These are phyloP conservation scores for Arthrocladium fulminans DNA, from an alignment of 2,329 filamentous ascomycete genomes.

Conservation along the genomic window DNA sequence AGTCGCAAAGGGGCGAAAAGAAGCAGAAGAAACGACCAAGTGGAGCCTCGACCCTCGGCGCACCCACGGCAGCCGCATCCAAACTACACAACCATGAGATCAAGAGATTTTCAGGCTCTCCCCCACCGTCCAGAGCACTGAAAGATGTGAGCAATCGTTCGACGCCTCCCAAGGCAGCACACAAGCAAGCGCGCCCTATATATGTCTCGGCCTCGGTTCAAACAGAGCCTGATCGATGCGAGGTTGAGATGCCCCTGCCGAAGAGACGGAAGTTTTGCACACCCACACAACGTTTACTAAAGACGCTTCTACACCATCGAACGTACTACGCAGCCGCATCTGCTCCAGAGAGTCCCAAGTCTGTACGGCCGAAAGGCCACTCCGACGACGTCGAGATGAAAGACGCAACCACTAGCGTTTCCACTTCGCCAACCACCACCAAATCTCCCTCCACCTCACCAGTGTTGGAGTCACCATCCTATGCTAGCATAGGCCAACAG, in stretches of 20 bases:
- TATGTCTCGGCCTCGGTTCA: slow-evolving; percentile 38
- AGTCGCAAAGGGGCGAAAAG: slow-evolving; percentile 45
- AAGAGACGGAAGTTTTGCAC: slow-evolving; percentile 30
- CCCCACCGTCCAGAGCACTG: background rate
- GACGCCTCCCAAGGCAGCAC: background rate
- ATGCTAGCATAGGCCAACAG: background rate
- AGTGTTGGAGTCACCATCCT: background rate
- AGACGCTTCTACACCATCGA: slow-evolving; percentile 35
- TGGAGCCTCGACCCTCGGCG: slow-evolving; percentile 46
- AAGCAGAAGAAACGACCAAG: slow-evolving; percentile 51
- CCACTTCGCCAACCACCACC: slow-evolving; percentile 10
- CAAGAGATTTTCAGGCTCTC: slow-evolving; percentile 2
- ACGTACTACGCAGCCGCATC: slow-evolving; percentile 17
- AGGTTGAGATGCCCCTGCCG: slow-evolving; percentile 24
- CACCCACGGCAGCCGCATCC: slow-evolving; percentile 33
- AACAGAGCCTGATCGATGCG: slow-evolving; percentile 35
- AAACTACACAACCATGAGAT: slow-evolving; percentile 14
- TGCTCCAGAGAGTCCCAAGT: slow-evolving; percentile 11
- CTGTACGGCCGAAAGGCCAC: slow-evolving; percentile 15
- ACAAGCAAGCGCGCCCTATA: slow-evolving; percentile 16
- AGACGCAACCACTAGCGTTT: slow-evolving; percentile 29
- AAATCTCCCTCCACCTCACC: slow-evolving; percentile 13
- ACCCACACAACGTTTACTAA: slow-evolving; percentile 34
- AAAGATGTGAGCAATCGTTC: slow-evolving; percentile 7
- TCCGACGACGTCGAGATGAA: slow-evolving; percentile 40